A percentile compares a stretch with the other conserved stretches of the same genome.
These are phyloP conservation scores for Phytophthora multivora DNA, from an alignment of 352 stramenopile species.

Conservation along the genomic window DNA sequence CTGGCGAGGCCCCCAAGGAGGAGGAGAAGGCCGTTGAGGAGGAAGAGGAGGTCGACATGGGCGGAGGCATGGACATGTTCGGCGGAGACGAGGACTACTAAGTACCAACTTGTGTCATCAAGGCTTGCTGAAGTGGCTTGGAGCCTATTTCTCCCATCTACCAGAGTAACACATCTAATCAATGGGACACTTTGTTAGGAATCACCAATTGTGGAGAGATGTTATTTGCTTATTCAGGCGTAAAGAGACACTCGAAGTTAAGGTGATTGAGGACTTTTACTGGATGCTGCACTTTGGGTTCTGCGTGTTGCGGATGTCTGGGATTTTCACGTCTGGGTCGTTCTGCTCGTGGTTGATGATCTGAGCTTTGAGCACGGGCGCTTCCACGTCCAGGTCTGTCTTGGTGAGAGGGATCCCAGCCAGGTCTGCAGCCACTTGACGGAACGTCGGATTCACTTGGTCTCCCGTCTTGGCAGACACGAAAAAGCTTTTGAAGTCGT, in stretches of 20 bases:
- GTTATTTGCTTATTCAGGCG: not conserved
- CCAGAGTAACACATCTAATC: slow-evolving; percentile 64
- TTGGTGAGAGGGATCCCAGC: slow-evolving; percentile 84
- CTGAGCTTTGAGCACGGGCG: slow-evolving; percentile 87
- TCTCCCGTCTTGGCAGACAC: slow-evolving; percentile 95
- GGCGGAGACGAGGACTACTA: slow-evolving; percentile 89
- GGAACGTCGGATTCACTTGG: slow-evolving; percentile 88
- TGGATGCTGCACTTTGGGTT: slow-evolving; percentile 65
- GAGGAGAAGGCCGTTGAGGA: slow-evolving; percentile 83
- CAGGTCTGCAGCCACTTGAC: slow-evolving; percentile 84
- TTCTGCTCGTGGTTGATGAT: slow-evolving; percentile 94
- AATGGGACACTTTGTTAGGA: slow-evolving; percentile 83
- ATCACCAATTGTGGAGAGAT: not conserved
- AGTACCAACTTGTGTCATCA: slow-evolving; percentile 28
- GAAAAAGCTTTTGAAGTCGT: slow-evolving; percentile 92
- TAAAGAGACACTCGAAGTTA: not conserved
- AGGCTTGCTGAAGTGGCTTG: not conserved
- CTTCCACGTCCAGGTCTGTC: slow-evolving; percentile 85
- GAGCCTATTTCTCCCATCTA: slow-evolving; percentile 16
- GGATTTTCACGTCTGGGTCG: slow-evolving; percentile 87
- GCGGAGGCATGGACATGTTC: slow-evolving; percentile 90
- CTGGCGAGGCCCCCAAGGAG: slow-evolving; percentile 49
- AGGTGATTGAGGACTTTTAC: slow-evolving; percentile 8
- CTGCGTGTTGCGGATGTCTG: slow-evolving; percentile 55
- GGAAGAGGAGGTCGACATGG: slow-evolving; percentile 87